Evolutionary conservation across 352 stramenopile species (phyloP).

Genomic region (Phytophthora sojae): DNA sequence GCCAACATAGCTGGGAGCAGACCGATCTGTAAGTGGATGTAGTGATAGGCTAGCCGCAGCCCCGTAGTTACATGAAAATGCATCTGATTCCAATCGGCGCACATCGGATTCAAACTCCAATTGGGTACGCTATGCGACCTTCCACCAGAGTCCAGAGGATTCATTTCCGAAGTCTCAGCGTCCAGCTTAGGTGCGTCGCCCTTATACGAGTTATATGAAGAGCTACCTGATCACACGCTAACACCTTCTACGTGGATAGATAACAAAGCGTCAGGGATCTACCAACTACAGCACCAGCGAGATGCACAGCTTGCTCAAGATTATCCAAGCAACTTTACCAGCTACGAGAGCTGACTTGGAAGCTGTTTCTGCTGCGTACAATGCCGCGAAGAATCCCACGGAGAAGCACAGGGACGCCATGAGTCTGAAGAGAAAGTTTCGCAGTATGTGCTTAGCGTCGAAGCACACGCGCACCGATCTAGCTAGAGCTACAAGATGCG

Average conservation of each 20-base stretch:
- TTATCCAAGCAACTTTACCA: neutral
- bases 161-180: too few species aligned
- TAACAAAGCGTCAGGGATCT: neutral
- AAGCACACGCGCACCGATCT: neutral
- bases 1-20: neutral
- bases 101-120: neutral
- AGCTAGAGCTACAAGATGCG: neutral
- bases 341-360: neutral
- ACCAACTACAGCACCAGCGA: neutral
- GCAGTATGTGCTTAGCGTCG: neutral
- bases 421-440: conserved; percentile 1
- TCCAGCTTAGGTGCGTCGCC: too few species aligned
- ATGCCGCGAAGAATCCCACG: conserved; percentile 4
- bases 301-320: neutral
- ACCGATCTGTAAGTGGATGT: too few species aligned
- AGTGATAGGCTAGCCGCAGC: neutral
- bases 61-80: neutral
- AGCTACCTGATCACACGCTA: too few species aligned
- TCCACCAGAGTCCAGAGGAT: neutral
- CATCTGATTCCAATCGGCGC: too few species aligned
- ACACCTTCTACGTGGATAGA: too few species aligned
- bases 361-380: neutral
- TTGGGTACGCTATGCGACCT: neutral
- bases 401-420: neutral
- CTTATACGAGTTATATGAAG: too few species aligned